Conservation (phyloP, 192 early-diverging fungal species). For the Coemansia sp. region DNA sequence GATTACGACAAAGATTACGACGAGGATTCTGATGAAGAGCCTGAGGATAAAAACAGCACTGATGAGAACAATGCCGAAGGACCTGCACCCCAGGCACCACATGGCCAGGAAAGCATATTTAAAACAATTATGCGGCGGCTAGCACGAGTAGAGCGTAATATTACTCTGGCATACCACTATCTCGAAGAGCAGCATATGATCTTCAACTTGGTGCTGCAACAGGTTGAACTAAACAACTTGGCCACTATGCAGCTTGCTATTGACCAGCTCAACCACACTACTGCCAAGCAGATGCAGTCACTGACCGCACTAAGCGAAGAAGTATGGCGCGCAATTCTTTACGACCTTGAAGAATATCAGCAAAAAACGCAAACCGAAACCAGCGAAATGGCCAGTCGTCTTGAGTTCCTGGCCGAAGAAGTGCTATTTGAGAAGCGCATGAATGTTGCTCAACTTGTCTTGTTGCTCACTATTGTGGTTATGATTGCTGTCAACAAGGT, state of each 20-base stretch:
- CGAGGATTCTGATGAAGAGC: conserved; percentile 6
- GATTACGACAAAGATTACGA: conserved; percentile 39
- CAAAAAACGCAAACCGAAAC: conserved; percentile 45
- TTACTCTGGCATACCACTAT: conserved; percentile 71
- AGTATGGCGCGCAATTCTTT: conserved; percentile 55
- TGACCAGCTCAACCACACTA: conserved; percentile 66
- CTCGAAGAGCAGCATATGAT: conserved; percentile 76
- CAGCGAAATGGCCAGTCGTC: conserved; percentile 28
- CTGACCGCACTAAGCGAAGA: conserved; percentile 59
- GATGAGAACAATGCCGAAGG: background rate
- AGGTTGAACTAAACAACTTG: conserved; percentile 61
- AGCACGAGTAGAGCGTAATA: conserved; percentile 73
- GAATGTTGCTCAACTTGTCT: conserved; percentile 54
- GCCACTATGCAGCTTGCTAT: conserved; percentile 66
- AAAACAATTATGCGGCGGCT: conserved; percentile 90
- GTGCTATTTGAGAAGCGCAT: conserved; percentile 59
- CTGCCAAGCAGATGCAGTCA: conserved; percentile 62
- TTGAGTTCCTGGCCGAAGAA: conserved; percentile 53
- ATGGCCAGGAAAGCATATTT: conserved; percentile 80
- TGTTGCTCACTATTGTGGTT: conserved; percentile 46
- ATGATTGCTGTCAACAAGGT: conserved; percentile 54
- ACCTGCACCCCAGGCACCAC: conserved; percentile 5
- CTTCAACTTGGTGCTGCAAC: conserved; percentile 63
- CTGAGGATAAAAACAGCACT: background rate
- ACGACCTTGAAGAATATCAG: conserved; percentile 55